A percentile compares a stretch with the other conserved stretches of the same genome.
phyloP scores from a whole-genome alignment of 805 yeast genomes.

The Starmerella sirachaensis region DNA sequence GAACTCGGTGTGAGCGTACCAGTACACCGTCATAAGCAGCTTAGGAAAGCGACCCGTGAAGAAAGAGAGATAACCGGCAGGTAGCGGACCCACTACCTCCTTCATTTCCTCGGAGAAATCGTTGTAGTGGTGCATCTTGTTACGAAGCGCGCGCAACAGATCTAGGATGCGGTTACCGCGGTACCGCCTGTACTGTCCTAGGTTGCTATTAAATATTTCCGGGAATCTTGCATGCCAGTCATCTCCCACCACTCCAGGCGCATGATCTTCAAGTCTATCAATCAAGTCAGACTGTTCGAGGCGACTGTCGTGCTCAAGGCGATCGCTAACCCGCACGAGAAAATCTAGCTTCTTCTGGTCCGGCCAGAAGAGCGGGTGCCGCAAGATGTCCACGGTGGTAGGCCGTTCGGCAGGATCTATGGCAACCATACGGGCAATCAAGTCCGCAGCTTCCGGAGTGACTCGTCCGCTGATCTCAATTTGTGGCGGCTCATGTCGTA shows the following conservation, averaged over 20 bases:
- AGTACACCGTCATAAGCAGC: conserved; percentile 62
- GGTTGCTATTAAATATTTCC: conserved; percentile 57
- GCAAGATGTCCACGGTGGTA: conserved; percentile 50
- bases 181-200: conserved; percentile 86
- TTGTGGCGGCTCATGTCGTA: conserved; percentile 48
- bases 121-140: conserved; percentile 88
- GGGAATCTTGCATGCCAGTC: conserved; percentile 78
- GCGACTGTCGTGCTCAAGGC: conserved; percentile 74
- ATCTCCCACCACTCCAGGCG: conserved; percentile 36
- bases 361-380: conserved; percentile 86
- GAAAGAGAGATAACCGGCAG: conserved; percentile 71
- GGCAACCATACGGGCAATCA: conserved; percentile 61
- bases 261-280: conserved; percentile 41
- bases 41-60: conserved; percentile 68
- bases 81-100: conserved; percentile 60
- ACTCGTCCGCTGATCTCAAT: conserved; percentile 34
- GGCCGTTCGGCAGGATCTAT: conserved; percentile 61
- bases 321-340: conserved; percentile 73
- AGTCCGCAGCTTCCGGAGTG: conserved; percentile 51
- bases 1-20: conserved; percentile 19
- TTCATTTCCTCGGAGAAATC: conserved; percentile 53
- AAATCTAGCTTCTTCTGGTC: conserved; percentile 65
- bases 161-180: conserved; percentile 70
- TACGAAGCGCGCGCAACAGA: conserved; percentile 74
- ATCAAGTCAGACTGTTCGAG: conserved; percentile 64